Evolutionary conservation across 768 basidiomycete species (phyloP).

Genomic region (Termitomyces titanicus): DNA sequence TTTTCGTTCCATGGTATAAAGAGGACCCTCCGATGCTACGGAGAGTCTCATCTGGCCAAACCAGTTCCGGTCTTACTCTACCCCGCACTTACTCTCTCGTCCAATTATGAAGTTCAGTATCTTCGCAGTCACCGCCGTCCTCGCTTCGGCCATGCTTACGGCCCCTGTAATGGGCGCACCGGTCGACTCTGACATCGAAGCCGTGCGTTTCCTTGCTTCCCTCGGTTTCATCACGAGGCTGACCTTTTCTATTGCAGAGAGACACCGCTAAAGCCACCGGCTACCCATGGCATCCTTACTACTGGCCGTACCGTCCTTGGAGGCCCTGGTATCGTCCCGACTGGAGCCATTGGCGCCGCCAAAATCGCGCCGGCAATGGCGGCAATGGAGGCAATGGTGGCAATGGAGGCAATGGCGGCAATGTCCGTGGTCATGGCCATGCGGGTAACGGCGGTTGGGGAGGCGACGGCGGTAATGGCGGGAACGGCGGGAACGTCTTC

Average conservation of each 20-base stretch:
- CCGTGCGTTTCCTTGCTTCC: neutral
- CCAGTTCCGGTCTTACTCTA: neutral
- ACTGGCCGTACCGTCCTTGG: too few species aligned
- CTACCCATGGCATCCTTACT: neutral
- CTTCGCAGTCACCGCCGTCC: slow-evolving; percentile 4
- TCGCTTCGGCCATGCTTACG: slow-evolving; percentile 3
- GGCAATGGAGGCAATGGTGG: too few species aligned
- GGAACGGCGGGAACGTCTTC: too few species aligned
- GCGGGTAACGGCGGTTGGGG: too few species aligned
- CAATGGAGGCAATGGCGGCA: neutral
- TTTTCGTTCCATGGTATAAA: neutral
- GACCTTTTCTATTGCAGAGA: neutral
- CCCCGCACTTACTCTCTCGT: neutral
- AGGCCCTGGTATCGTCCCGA: too few species aligned
- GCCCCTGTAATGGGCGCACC: slow-evolving; percentile 4
- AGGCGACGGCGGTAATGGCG: too few species aligned
- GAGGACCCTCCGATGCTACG: neutral
- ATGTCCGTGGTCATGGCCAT: neutral
- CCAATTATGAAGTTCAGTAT: neutral
- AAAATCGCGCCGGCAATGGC: too few species aligned
- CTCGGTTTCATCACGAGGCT: neutral
- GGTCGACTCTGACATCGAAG: neutral
- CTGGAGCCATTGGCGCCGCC: too few species aligned
- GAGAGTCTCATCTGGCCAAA: neutral
- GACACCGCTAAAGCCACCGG: neutral